Conservation (phyloP, 2,329 filamentous ascomycete genomes). For the Aschersonia sp. region DNA sequence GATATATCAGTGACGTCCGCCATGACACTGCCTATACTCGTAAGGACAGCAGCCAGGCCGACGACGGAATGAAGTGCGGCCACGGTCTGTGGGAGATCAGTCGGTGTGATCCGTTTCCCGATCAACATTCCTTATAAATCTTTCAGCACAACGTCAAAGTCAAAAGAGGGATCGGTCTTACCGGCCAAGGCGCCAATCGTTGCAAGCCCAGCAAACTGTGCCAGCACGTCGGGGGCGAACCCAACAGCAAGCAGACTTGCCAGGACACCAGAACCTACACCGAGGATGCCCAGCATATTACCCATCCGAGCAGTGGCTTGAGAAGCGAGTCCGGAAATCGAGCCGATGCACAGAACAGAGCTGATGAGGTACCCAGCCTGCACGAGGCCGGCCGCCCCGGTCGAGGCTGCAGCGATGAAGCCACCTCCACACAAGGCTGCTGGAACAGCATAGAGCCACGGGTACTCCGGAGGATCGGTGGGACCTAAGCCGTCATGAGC, state of each 20-base stretch:
- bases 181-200: slow-evolving; percentile 53
- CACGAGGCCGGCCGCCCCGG: slow-evolving; percentile 70
- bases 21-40: slow-evolving; percentile 78
- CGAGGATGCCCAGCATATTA: slow-evolving; percentile 75
- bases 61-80: slow-evolving; percentile 83
- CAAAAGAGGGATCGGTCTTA: slow-evolving; percentile 7
- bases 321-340: slow-evolving; percentile 66
- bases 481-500: slow-evolving; percentile 33
- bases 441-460: slow-evolving; percentile 72
- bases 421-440: slow-evolving; percentile 66
- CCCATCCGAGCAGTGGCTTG: slow-evolving; percentile 73
- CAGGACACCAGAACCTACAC: slow-evolving; percentile 69
- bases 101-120: slow-evolving; percentile 75
- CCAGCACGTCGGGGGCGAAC: slow-evolving; percentile 62
- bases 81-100: slow-evolving; percentile 77
- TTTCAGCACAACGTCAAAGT: slow-evolving; percentile 2
- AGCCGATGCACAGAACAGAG: slow-evolving; percentile 72
- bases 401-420: slow-evolving; percentile 64
- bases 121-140: slow-evolving; percentile 47
- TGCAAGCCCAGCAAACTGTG: slow-evolving; percentile 68
- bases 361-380: slow-evolving; percentile 80
- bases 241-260: slow-evolving; percentile 71
- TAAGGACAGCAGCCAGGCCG: slow-evolving; percentile 75
- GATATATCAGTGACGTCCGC: slow-evolving; percentile 55
- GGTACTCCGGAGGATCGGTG: slow-evolving; percentile 77